Conservation (phyloP, 2,329 filamentous ascomycete species). For the Lachnellula subtilissima region DNA sequence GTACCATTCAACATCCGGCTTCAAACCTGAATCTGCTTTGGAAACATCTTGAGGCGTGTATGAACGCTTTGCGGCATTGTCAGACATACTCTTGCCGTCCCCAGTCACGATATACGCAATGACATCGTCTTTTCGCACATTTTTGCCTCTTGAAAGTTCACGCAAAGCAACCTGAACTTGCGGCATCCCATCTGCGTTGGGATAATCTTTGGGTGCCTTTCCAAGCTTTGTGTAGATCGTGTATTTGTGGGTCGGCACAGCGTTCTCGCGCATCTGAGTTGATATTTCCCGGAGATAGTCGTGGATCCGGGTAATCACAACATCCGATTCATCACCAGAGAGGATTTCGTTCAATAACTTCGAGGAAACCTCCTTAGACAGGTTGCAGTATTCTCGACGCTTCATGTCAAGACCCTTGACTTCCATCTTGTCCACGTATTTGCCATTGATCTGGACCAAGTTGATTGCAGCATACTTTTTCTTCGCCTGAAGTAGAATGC, state of each 20-base stretch:
- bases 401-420: conserved; percentile 99
- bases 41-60: conserved; percentile 80
- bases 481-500: conserved; percentile 91
- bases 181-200: conserved; percentile 91
- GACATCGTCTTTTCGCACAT: conserved; percentile 87
- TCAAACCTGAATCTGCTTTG: conserved; percentile 68
- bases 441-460: conserved; percentile 81
- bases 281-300: conserved; percentile 86
- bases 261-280: conserved; percentile 76
- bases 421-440: conserved; percentile 90
- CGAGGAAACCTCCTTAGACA: conserved; percentile 92
- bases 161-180: conserved; percentile 93
- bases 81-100: conserved; percentile 55
- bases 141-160: conserved; percentile 81
- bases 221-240: conserved; percentile 98
- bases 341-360: conserved; percentile 90
- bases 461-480: conserved; percentile 99
- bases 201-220: conserved; percentile 89
- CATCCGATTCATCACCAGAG: conserved; percentile 86
- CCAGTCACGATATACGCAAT: conserved; percentile 92
- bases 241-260: conserved; percentile 77
- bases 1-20: conserved; percentile 96
- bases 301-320: conserved; percentile 83
- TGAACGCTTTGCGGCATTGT: conserved; percentile 79
- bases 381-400: conserved; percentile 88